Conservation (phyloP, 805 yeast genomes). For the Wickerhamiella vanderwaltii region DNA sequence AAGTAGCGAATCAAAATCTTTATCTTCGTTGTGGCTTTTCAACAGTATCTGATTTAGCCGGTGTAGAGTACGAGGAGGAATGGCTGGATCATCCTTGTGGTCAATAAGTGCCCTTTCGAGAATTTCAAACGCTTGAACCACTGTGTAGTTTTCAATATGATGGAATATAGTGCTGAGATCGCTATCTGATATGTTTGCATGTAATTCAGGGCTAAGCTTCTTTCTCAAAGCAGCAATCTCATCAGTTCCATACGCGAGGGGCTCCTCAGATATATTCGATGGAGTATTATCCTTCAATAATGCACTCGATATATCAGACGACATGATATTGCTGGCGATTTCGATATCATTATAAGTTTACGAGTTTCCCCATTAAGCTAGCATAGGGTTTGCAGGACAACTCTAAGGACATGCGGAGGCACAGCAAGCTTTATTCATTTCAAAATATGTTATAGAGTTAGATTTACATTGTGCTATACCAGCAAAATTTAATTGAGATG, state of each 20-base stretch:
- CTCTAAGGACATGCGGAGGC: no score
- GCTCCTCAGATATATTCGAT: background rate
- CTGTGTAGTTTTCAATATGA: constrained; percentile 22
- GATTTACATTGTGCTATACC: background rate
- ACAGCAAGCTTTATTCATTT: no score
- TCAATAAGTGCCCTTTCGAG: constrained; percentile 31
- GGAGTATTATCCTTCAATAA: no score
- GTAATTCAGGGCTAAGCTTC: background rate
- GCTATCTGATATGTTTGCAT: constrained; percentile 2
- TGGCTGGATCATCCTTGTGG: constrained; percentile 39
- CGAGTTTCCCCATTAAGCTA: no score
- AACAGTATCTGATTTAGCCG: constrained; percentile 26
- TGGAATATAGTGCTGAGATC: constrained; percentile 16
- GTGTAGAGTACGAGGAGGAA: constrained; percentile 31
- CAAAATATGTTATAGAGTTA: no score
- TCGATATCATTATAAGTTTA: no score
- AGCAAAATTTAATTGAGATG: no score
- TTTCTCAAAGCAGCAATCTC: background rate
- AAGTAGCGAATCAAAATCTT: constrained; percentile 13
- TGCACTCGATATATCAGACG: no score
- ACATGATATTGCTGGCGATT: no score
- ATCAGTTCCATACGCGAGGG: background rate
- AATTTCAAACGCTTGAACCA: constrained; percentile 32
- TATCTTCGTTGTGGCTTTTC: constrained; percentile 11
- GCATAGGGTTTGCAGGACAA: no score